Evolutionary conservation across 2,329 filamentous ascomycete species (phyloP).

Genomic region (Colletotrichum gigasporum): DNA sequence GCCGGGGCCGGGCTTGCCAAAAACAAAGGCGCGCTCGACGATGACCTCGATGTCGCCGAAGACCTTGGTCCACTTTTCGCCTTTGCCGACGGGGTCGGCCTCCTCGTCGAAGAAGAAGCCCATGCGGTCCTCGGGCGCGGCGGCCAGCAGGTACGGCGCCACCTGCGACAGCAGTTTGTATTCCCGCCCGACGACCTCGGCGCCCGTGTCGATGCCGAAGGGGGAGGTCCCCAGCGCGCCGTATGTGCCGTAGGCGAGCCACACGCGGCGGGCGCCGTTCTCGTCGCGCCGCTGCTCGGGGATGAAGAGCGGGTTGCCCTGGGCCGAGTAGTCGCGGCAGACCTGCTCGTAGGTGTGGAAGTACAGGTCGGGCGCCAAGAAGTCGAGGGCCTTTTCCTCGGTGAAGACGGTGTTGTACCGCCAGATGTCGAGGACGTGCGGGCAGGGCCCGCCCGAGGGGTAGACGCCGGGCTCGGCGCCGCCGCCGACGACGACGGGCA

Average conservation of each 20-base stretch:
- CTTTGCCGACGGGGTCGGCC: slow-evolving; percentile 33
- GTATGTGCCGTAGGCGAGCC: slow-evolving; percentile 51
- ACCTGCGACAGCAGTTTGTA: slow-evolving; percentile 44
- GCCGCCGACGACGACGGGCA: slow-evolving; percentile 46
- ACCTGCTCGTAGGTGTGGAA: slow-evolving; percentile 56
- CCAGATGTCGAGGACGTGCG: slow-evolving; percentile 50
- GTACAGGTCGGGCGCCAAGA: slow-evolving; percentile 58
- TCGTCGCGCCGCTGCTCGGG: slow-evolving; percentile 62
- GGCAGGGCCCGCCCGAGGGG: slow-evolving; percentile 45
- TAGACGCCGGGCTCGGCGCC: slow-evolving; percentile 46
- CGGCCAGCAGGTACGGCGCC: slow-evolving; percentile 38
- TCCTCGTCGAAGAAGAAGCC: slow-evolving; percentile 50
- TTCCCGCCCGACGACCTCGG: slow-evolving; percentile 40
- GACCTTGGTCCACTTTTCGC: slow-evolving; percentile 38
- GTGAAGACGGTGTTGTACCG: slow-evolving; percentile 42
- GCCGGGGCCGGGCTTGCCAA: slow-evolving; percentile 48
- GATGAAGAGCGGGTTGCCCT: slow-evolving; percentile 57
- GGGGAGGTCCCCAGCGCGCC: slow-evolving; percentile 48
- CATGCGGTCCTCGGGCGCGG: slow-evolving; percentile 42
- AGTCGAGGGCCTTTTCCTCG: slow-evolving; percentile 47
- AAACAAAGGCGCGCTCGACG: slow-evolving; percentile 50
- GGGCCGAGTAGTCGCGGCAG: slow-evolving; percentile 54
- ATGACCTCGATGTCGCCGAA: slow-evolving; percentile 46
- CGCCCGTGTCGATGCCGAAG: slow-evolving; percentile 50
- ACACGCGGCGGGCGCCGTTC: slow-evolving; percentile 51